These are phyloP conservation scores for Pythium plurisporium DNA, from an alignment of 352 stramenopile genomes.

Conservation along the genomic window DNA sequence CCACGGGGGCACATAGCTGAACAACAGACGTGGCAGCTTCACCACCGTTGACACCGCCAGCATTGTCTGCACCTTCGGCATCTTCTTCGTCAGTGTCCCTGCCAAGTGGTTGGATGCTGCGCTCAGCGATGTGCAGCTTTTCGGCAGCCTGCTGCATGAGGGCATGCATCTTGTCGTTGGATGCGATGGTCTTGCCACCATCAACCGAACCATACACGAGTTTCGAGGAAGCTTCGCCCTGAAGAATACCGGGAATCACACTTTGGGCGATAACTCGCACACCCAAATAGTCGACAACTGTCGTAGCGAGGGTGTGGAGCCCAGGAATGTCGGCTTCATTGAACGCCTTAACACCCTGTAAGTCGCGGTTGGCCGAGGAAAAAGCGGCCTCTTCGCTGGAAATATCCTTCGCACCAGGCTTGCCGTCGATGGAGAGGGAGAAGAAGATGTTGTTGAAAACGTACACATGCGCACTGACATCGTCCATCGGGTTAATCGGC, in stretches of 20 bases:
- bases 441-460: constrained; percentile 99
- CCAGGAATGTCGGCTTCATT: constrained; percentile 89
- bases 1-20: constrained; percentile 88
- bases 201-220: constrained; percentile 95
- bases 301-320: constrained; percentile 93
- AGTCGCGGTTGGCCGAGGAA: constrained; percentile 83
- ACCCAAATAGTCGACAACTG: constrained; percentile 94
- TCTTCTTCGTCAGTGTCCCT: constrained; percentile 47
- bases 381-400: constrained; percentile 76
- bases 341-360: constrained; percentile 88
- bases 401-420: constrained; percentile 56
- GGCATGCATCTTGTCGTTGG: constrained; percentile 91
- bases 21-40: constrained; percentile 59
- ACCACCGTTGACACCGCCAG: constrained; percentile 24
- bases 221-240: constrained; percentile 93
- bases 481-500: constrained; percentile 96
- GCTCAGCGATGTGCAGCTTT: constrained; percentile 88
- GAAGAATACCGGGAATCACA: constrained; percentile 94
- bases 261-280: constrained; percentile 94
- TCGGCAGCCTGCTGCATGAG: constrained; percentile 80
- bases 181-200: constrained; percentile 81
- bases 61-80: constrained; percentile 20
- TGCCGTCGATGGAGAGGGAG: constrained; percentile 87
- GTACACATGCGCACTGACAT: constrained; percentile 90
- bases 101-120: constrained; percentile 73